Base-by-base conservation (phyloP, 1,284 basidiomycete genomes). In the Boletus chippewaensis region DNA sequence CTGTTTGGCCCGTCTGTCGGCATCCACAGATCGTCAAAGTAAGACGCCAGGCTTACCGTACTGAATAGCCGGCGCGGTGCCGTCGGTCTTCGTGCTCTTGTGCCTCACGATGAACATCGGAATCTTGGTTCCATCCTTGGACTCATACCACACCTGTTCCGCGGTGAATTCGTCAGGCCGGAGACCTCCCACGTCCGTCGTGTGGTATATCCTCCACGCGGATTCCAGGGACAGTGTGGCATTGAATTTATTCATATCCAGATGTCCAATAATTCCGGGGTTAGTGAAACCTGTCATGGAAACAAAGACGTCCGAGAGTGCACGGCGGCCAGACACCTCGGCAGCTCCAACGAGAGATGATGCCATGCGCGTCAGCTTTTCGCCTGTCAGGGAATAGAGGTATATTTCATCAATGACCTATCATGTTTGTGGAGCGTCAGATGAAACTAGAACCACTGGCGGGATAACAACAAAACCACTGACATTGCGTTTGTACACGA, bases 91-190 rank as follows among this genome's bases (percentile, higher is more conserved):
- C 16, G 84, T 87, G 20, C 75, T 76, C 64, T 87, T 87, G 62
- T 86, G 86, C 45, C 82, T 77, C 28, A 92, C 88, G 52, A 94
- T 77, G 63, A 92, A 94, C 88, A 94, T 91, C 2, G 91, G 90
- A 31, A 94, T 75, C 45, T 75, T 78, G 2, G 89, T 92, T 0
- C 89, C 88, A 61, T 94, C 91, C 65, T 87, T 87, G 68, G 81
- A 84, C 18, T 73, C 65, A 60, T 84, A 91, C 81, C 88, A 91
- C 10, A 88, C 81, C 69, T 93, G 91, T 57, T 79, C 76, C 26
- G 81, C 76, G 9, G 80, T 73, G 62, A 91, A 94, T 46, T 92
- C 87, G 5, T 84, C 76, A 1, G 81, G 74, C 47, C 78, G 74
- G 47, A 94, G 71, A 1, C 87, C 87, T 8, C 75, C 75, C 11